Conservation (phyloP, 345 rosid species). For the Capsella bursapastoris region DNA sequence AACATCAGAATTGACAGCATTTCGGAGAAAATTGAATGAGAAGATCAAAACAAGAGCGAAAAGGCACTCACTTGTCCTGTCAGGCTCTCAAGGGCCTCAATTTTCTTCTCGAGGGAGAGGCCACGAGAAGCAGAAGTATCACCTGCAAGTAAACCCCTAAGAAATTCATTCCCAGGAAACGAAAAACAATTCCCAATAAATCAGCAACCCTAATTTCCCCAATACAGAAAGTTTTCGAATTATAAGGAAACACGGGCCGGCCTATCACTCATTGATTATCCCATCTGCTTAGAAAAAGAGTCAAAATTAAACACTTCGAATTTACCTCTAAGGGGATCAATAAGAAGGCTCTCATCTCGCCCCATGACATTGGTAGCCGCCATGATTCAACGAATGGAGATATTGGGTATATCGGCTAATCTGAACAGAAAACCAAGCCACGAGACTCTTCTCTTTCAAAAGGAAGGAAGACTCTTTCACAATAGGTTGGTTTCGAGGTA, state of each 20-base stretch:
- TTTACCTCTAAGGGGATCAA: constrained; percentile 56
- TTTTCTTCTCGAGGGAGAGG: constrained; percentile 84
- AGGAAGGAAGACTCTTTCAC: constrained; percentile 16
- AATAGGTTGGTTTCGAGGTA: neutral
- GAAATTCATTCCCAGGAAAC: neutral
- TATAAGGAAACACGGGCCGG: neutral
- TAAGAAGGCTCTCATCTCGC: constrained; percentile 56
- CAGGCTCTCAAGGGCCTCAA: constrained; percentile 86
- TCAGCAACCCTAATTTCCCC: constrained; percentile 26
- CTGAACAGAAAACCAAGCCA: neutral
- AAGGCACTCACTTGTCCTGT: constrained; percentile 62
- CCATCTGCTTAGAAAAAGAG: neutral
- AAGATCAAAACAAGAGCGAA: neutral
- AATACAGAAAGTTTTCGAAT: neutral
- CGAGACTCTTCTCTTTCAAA: neutral
- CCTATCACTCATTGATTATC: neutral
- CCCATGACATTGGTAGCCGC: constrained; percentile 70
- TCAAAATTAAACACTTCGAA: neutral
- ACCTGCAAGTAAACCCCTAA: constrained; percentile 48
- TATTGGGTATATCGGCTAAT: neutral
- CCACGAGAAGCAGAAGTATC: constrained; percentile 61
- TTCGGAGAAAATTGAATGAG: neutral
- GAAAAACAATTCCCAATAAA: neutral
- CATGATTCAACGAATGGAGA: constrained; percentile 49
- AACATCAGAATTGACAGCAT: neutral